Base-by-base conservation (phyloP, 2,329 filamentous ascomycete species). In the Apiospora marii region DNA sequence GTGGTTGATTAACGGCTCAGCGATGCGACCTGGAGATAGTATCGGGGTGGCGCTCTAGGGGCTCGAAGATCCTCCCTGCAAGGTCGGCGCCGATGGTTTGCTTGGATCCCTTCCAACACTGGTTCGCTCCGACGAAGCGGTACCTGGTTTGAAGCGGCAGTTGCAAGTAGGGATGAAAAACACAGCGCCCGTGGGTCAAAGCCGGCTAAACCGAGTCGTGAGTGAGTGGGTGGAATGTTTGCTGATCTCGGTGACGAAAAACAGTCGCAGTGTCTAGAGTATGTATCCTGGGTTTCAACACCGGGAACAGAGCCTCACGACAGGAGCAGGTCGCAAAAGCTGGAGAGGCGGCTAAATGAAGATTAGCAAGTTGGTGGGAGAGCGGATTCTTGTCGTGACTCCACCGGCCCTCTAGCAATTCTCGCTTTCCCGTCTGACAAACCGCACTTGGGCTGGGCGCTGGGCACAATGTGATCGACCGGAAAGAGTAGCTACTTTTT, bases 381-480 rank as follows among this genome's bases (percentile, higher is more conserved):
- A 41, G 58, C 58, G 58, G 58, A 41, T 64, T 64, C 58, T n/a
- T 41, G 30, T 64, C 58, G 19, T 41, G 58, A 19, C 58, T 37
- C 58, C 58, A 64, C 58, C 58, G 7, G 58, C 34, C 19, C 34
- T 64, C 34, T 61, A 37, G 53, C 53, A 61, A 37, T 61, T 37
- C 30, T 61, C 53, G 53, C 53, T 61, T 61, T 61, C 53, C 53
- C 53, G 53, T 61, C 53, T 61, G 53, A 61, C 53, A 61, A 61
- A 61, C 16, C 53, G 53, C 27, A 61, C 53, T 34, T 22, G 53
- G 53, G 27, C 53, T 64, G 58, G 58, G 34, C 46, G 46, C 58
- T 64, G 58, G 30, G 58, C 53, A 61, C 53, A 61, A 61, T 61
- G 58, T 64, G 58, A 64, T 64, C 58, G 58, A 64, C 58, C 58